Conservation (phyloP, 495 filamentous ascomycete genomes). For the Tuber indicum region DNA sequence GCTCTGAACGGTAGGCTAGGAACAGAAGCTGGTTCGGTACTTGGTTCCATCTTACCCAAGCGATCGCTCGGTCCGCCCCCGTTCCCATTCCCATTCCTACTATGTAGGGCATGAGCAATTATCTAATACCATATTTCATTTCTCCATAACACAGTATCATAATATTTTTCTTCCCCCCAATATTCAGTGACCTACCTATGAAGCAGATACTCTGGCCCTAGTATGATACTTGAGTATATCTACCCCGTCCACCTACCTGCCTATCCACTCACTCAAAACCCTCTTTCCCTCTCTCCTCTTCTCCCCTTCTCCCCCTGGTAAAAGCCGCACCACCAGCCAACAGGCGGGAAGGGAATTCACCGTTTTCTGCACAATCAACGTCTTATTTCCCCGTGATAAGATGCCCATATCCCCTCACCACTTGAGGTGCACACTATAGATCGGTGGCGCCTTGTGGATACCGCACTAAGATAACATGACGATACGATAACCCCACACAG, state of each 20-base stretch:
- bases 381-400: not conserved
- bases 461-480: not conserved
- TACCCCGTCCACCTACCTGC: not conserved
- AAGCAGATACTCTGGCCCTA: not conserved
- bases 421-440: not conserved
- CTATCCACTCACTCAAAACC: not conserved
- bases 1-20: no score
- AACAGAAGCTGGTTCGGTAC: not conserved
- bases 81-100: not conserved
- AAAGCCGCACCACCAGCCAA: not conserved
- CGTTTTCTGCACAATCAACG: not conserved
- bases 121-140: not conserved
- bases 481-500: not conserved
- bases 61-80: not conserved
- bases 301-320: not conserved
- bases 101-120: not conserved
- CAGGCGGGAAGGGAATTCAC: not conserved
- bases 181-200: not conserved
- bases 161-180: not conserved
- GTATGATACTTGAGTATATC: not conserved
- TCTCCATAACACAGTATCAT: not conserved
- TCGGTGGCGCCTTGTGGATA: not conserved
- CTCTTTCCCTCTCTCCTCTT: not conserved
- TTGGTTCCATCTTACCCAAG: not conserved
- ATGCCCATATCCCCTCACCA: not conserved